Conservation (phyloP, 2,329 filamentous ascomycete species). For the Cadophora luteo-olivacea region DNA sequence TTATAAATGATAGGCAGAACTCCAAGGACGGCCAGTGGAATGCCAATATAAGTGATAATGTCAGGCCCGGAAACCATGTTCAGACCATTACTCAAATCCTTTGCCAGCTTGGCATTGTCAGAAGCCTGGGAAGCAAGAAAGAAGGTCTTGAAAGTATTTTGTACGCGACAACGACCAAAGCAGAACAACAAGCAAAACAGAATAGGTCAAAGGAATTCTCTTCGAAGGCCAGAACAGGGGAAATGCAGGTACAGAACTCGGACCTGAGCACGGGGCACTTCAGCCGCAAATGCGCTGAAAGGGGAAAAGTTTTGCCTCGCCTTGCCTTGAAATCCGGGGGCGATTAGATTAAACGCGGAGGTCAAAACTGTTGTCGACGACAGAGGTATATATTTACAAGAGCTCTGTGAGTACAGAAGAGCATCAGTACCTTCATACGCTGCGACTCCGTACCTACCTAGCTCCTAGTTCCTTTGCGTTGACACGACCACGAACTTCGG, state of each 20-base stretch:
- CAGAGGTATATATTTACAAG: neutral
- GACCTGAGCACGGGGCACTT: neutral
- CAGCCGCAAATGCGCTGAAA: conserved; percentile 15
- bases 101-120: conserved; percentile 14
- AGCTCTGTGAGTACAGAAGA: neutral
- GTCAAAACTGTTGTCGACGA: too few species aligned
- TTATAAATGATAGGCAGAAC: conserved; percentile 72
- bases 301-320: neutral
- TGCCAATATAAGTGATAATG: conserved; percentile 62
- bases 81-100: neutral
- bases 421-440: neutral
- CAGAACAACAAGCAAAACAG: neutral
- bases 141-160: neutral
- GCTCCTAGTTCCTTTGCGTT: too few species aligned
- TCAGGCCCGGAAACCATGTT: conserved; percentile 42
- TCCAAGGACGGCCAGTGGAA: conserved; percentile 64
- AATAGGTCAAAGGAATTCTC: neutral
- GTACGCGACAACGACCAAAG: neutral
- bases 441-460: neutral
- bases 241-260: conserved; percentile 10
- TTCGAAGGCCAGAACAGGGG: neutral
- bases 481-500: neutral
- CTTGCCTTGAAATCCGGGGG: neutral
- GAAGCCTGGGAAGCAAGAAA: neutral
- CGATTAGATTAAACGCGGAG: conserved; percentile 9